Percentiles rank a stretch among this genome's conserved stretches.
These are phyloP conservation scores for Aspergillus clavatus DNA, from an alignment of 2,329 filamentous ascomycete genomes.

Conservation along the genomic window DNA sequence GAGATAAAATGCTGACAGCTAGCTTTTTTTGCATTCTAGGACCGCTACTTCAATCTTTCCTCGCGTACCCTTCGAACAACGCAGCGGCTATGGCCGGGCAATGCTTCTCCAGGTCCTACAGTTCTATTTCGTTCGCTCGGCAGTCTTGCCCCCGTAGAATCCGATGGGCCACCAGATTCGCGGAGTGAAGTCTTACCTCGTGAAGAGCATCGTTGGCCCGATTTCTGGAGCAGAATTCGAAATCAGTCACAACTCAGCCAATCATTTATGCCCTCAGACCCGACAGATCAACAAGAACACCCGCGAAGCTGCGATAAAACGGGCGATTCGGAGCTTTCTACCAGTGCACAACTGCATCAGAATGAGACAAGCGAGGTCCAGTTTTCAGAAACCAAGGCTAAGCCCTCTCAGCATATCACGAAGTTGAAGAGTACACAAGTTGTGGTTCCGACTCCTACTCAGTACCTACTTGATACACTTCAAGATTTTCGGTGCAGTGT, in stretches of 20 bases:
- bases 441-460: conserved; percentile 22
- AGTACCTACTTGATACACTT: conserved; percentile 29
- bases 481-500: conserved; percentile 17
- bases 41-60: conserved; percentile 3
- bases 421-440: background rate
- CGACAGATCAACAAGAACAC: background rate
- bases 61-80: conserved; percentile 5
- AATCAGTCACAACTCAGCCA: conserved; percentile 14
- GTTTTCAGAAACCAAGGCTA: background rate
- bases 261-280: conserved; percentile 1
- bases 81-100: conserved; percentile 1
- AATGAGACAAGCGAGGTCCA: background rate
- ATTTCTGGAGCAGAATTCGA: conserved; percentile 13
- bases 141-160: conserved; percentile 1
- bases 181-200: background rate
- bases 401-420: background rate
- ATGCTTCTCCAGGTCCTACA: conserved; percentile 5
- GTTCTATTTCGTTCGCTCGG: conserved; percentile 1
- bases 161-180: background rate
- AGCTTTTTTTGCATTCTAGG: conserved; percentile 1
- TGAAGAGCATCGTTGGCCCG: conserved; percentile 6
- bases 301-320: background rate
- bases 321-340: background rate
- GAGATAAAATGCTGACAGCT: background rate
- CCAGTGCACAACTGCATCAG: background rate